Evolutionary conservation across 345 rosid genomes (phyloP).

Genomic region (Garcia nutans): DNA sequence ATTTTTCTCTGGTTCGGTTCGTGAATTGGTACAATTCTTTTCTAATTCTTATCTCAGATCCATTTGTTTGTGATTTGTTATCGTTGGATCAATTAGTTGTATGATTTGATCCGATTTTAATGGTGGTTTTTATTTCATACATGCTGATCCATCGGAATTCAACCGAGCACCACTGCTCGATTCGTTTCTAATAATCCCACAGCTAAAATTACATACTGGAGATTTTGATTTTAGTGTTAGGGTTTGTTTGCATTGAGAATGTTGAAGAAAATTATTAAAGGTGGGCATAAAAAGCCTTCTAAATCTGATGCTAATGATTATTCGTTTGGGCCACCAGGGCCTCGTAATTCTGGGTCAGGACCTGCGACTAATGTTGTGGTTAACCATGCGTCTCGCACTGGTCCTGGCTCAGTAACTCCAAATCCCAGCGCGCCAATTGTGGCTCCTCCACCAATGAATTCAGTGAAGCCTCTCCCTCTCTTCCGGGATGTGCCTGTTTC

Average conservation of each 20-base stretch:
- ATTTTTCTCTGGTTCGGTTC: slow-evolving; percentile 5
- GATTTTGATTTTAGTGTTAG: slow-evolving; percentile 22
- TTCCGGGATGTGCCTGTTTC: slow-evolving; percentile 59
- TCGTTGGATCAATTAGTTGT: slow-evolving; percentile 5
- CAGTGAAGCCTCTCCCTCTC: slow-evolving; percentile 64
- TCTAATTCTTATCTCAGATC: slow-evolving; percentile 18
- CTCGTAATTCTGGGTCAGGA: slow-evolving; percentile 42
- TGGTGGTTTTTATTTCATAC: slow-evolving; percentile 27
- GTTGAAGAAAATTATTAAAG: slow-evolving; percentile 87
- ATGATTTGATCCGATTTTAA: slow-evolving; percentile 2
- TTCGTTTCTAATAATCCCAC: background rate
- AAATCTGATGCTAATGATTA: slow-evolving; percentile 54
- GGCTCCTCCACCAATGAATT: slow-evolving; percentile 50
- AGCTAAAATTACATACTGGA: background rate
- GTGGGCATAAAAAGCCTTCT: slow-evolving; percentile 68
- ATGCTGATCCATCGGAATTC: slow-evolving; percentile 21
- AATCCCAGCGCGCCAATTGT: slow-evolving; percentile 18
- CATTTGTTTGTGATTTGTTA: slow-evolving; percentile 8
- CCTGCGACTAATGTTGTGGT: slow-evolving; percentile 52
- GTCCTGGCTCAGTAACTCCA: slow-evolving; percentile 22
- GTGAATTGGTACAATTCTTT: slow-evolving; percentile 17
- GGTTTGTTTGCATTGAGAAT: slow-evolving; percentile 29
- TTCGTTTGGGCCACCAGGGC: slow-evolving; percentile 37
- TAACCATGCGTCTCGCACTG: slow-evolving; percentile 62
- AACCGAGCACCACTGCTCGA: background rate